A percentile compares a stretch with the other conserved stretches of the same genome.
phyloP scores from a whole-genome alignment of 2,329 filamentous ascomycete species.

The Fusarium austroafricanum region DNA sequence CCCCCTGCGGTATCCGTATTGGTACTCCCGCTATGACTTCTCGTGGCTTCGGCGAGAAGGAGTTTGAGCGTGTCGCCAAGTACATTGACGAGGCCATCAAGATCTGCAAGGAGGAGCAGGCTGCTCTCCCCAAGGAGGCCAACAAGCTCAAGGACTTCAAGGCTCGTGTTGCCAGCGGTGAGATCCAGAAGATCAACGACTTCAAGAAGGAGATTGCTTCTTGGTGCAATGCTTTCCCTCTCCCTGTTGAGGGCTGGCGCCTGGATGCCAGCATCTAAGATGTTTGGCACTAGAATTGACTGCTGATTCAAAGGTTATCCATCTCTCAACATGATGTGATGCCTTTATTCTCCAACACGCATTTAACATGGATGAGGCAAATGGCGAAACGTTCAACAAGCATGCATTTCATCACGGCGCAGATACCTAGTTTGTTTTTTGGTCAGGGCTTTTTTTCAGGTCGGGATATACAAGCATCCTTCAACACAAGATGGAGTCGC shows the following conservation, averaged over 20 bases:
- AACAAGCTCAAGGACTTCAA: conserved; percentile 99
- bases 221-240: conserved; percentile 92
- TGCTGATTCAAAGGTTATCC: conserved; percentile 9
- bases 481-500: conserved; percentile 45
- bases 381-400: conserved; percentile 49
- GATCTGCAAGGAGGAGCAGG: conserved; percentile 90
- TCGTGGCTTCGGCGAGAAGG: conserved; percentile 89
- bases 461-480: conserved; percentile 43
- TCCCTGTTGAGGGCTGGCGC: conserved; percentile 83
- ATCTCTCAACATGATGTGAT: conserved; percentile 27
- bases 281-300: conserved; percentile 12
- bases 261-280: conserved; percentile 68
- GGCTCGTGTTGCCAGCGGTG: conserved; percentile 83
- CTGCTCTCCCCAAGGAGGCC: conserved; percentile 87
- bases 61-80: conserved; percentile 88
- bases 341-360: conserved; percentile 37
- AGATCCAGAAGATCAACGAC: conserved; percentile 82
- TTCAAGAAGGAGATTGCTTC: conserved; percentile 89
- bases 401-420: conserved; percentile 50
- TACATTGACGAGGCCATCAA: conserved; percentile 94
- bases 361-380: conserved; percentile 51
- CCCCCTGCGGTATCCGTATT: conserved; percentile 93
- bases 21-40: conserved; percentile 98
- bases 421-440: conserved; percentile 44
- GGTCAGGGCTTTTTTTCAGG: conserved; percentile 31